phyloP scores from a whole-genome alignment of 352 stramenopile species.

The Phytophthora syringae region DNA sequence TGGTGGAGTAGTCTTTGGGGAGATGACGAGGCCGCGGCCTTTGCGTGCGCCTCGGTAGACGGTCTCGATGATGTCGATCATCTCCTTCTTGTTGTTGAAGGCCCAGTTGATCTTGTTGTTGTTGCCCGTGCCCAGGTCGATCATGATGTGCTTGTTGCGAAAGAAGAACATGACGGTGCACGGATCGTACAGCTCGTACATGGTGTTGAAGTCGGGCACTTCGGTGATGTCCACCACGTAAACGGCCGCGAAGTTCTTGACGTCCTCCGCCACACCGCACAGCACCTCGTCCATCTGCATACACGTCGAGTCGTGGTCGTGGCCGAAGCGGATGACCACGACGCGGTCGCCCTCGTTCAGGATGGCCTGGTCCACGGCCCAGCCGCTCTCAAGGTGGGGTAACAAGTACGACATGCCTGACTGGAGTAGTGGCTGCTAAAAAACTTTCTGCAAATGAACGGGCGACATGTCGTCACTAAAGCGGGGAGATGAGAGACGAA shows the following conservation, averaged over 20 bases:
- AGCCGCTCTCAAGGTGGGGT: constrained; percentile 96
- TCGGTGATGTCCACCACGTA: constrained; percentile 96
- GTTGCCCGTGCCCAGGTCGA: constrained; percentile 99
- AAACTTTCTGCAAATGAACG: neutral
- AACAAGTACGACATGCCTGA: constrained; percentile 97
- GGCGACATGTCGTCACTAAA: constrained; percentile 15
- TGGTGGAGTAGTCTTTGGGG: constrained; percentile 99
- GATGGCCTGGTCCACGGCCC: constrained; percentile 99
- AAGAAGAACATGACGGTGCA: constrained; percentile 99
- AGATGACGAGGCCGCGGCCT: constrained; percentile 97
- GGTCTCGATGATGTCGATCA: constrained; percentile 99
- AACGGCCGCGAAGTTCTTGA: constrained; percentile 99
- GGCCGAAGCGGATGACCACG: constrained; percentile 99
- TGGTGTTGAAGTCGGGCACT: constrained; percentile 99
- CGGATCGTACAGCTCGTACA: constrained; percentile 99
- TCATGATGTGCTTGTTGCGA: constrained; percentile 99
- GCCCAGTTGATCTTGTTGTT: constrained; percentile 99
- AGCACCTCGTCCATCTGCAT: constrained; percentile 99
- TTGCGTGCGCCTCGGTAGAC: constrained; percentile 98
- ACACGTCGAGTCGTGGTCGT: constrained; percentile 97
- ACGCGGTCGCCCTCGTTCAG: constrained; percentile 98
- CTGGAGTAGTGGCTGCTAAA: constrained; percentile 3
- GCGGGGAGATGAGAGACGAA: neutral
- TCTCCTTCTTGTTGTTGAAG: constrained; percentile 97
- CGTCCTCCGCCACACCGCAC: constrained; percentile 96